A percentile compares a stretch with the other conserved stretches of the same genome.
phyloP scores from a whole-genome alignment of 106 monocot genomes.

The Posidonia australis region DNA sequence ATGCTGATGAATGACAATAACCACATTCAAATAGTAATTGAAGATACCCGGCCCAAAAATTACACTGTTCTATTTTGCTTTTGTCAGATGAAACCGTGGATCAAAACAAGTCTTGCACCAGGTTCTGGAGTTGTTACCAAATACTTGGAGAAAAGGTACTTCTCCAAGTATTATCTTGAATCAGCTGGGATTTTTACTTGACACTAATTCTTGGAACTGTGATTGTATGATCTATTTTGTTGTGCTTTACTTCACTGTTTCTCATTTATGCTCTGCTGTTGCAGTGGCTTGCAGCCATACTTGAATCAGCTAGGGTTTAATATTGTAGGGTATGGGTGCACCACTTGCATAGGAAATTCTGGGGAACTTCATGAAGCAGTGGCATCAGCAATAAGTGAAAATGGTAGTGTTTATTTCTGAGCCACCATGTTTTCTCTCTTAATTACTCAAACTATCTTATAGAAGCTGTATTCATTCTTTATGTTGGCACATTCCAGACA shows the following conservation, averaged over 20 bases:
- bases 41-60: not conserved
- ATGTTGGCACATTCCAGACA: slow-evolving; percentile 35
- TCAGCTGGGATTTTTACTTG: not conserved
- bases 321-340: slow-evolving; percentile 96
- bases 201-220: not conserved
- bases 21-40: not conserved
- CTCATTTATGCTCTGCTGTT: not conserved
- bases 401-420: slow-evolving; percentile 37
- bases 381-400: slow-evolving; percentile 71
- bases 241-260: not conserved
- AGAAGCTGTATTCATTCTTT: not conserved
- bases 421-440: not conserved
- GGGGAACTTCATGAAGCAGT: slow-evolving; percentile 89
- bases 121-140: slow-evolving; percentile 87
- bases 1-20: not conserved
- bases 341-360: slow-evolving; percentile 97
- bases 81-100: slow-evolving; percentile 88
- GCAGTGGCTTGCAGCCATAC: slow-evolving; percentile 88
- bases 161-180: no score
- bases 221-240: not conserved
- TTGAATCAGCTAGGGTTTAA: slow-evolving; percentile 85
- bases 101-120: slow-evolving; percentile 91
- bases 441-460: not conserved
- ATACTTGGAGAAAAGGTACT: slow-evolving; percentile 73
- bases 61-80: not conserved